phyloP scores from a whole-genome alignment of 352 stramenopile genomes.

The Salisapilia sapeloensis region DNA sequence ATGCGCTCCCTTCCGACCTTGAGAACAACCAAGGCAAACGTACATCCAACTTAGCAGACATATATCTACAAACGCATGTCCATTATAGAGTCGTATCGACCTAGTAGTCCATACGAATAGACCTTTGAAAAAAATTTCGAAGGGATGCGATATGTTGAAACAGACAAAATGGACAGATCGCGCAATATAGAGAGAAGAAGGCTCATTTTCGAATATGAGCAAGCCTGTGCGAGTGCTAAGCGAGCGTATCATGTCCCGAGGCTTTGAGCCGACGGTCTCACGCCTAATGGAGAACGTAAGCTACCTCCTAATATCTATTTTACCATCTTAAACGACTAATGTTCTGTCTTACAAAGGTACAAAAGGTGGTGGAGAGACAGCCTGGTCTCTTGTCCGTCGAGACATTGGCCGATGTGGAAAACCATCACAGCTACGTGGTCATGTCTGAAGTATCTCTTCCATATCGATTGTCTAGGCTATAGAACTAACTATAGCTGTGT shows the following conservation, averaged over 20 bases:
- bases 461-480: not conserved
- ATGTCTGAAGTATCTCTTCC: slow-evolving; percentile 41
- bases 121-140: too few species aligned
- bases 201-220: slow-evolving; percentile 4
- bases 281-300: slow-evolving; percentile 65
- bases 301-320: not conserved
- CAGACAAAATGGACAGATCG: too few species aligned
- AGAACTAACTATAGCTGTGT: slow-evolving; percentile 2
- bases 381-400: slow-evolving; percentile 65
- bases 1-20: too few species aligned
- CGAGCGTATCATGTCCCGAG: slow-evolving; percentile 68
- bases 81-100: too few species aligned
- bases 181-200: not conserved
- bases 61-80: too few species aligned
- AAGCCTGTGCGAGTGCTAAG: slow-evolving; percentile 66
- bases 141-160: too few species aligned
- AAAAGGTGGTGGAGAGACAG: slow-evolving; percentile 55
- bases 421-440: slow-evolving; percentile 81
- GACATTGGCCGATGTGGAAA: slow-evolving; percentile 62
- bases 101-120: too few species aligned
- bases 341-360: slow-evolving; percentile 16
- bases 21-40: too few species aligned
- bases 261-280: slow-evolving; percentile 65
- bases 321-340: not conserved
- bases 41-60: too few species aligned